Evolutionary conservation across 331 rosid genomes (phyloP).

Genomic region (Pyrus hybrid): DNA sequence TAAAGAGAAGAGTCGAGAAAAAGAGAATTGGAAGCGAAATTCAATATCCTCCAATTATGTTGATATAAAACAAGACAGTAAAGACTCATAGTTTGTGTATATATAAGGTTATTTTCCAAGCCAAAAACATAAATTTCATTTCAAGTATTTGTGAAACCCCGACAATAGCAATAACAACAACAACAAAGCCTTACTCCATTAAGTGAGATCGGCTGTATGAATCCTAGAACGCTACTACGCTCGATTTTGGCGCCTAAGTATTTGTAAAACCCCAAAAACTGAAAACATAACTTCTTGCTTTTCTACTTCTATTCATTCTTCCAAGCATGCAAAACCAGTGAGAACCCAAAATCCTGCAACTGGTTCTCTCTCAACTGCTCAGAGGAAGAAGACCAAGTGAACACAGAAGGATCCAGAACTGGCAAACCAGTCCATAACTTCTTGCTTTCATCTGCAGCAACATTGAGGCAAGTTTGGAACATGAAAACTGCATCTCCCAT

Average conservation of each 20-base stretch:
- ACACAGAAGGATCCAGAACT: slow-evolving; percentile 29
- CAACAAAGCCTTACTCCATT: too few species aligned
- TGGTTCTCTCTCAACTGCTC: slow-evolving; percentile 41
- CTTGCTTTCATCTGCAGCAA: slow-evolving; percentile 27
- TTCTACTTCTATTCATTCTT: slow-evolving; percentile 42
- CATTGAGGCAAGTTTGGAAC: slow-evolving; percentile 57
- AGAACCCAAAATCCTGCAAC: slow-evolving; percentile 58
- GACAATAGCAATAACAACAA: too few species aligned
- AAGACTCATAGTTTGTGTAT: too few species aligned
- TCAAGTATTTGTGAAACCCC: neutral
- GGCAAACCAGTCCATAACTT: slow-evolving; percentile 34
- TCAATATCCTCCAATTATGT: neutral
- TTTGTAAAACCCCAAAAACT: neutral
- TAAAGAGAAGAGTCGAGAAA: too few species aligned
- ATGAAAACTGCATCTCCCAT: slow-evolving; percentile 65
- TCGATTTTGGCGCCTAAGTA: neutral
- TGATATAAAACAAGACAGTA: neutral
- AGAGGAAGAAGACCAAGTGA: slow-evolving; percentile 39
- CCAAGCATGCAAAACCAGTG: slow-evolving; percentile 81
- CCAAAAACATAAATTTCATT: neutral
- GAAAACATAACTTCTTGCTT: neutral
- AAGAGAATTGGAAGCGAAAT: neutral
- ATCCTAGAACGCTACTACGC: too few species aligned
- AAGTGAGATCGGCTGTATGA: too few species aligned
- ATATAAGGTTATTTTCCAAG: too few species aligned